These are phyloP conservation scores for Cinnamomum micranthum DNA, from an alignment of 164 flowering plant species.

Conservation along the genomic window DNA sequence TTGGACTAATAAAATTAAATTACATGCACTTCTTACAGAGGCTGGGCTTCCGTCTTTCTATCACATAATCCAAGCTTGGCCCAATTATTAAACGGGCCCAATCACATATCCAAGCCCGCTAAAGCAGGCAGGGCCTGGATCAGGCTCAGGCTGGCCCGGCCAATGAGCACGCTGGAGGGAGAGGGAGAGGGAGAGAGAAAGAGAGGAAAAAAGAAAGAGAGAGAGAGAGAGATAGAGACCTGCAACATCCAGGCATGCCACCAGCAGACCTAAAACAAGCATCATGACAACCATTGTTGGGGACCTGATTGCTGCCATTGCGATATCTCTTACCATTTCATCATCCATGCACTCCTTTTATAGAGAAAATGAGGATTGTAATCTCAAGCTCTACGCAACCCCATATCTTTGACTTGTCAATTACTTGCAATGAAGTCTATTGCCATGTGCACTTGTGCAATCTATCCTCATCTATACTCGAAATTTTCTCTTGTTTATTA, in stretches of 20 bases:
- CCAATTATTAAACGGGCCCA: background rate
- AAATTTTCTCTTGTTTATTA: no score
- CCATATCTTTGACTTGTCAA: no score
- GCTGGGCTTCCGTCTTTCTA: no score
- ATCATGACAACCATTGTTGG: background rate
- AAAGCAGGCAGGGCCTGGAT: no score
- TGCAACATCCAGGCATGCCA: slow-evolving; percentile 4
- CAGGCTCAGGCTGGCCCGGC: background rate
- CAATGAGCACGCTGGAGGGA: no score
- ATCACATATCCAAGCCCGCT: no score
- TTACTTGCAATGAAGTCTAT: no score
- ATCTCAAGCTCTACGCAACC: background rate
- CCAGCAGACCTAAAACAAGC: background rate
- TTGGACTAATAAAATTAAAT: no score
- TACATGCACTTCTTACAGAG: no score
- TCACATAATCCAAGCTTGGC: no score
- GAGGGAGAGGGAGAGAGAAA: background rate
- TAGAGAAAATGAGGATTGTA: background rate
- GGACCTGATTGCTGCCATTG: background rate
- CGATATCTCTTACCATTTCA: background rate
- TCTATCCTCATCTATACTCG: no score
- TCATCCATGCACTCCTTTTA: background rate
- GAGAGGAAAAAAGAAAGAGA: background rate
- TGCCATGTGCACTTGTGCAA: no score
- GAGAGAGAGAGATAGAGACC: background rate